A percentile compares a stretch with the other conserved stretches of the same genome.
These are phyloP conservation scores for Canariomyces notabilis DNA, from an alignment of 2,329 filamentous ascomycete genomes.

Conservation along the genomic window DNA sequence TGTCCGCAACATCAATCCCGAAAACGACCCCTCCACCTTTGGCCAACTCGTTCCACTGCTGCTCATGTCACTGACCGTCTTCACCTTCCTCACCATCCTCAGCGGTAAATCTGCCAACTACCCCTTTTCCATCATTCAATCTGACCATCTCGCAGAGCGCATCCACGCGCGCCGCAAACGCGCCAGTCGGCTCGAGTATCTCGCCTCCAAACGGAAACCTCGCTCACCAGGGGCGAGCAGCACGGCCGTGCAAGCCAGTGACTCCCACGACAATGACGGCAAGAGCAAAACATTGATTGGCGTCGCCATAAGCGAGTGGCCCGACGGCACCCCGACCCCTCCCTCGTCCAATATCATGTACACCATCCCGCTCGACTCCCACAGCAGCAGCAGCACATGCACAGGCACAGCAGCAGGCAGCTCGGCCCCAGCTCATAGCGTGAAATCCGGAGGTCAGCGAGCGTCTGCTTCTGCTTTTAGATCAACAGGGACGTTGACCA, in stretches of 20 bases:
- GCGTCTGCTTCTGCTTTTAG: no score
- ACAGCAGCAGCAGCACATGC: neutral
- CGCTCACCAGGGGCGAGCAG: no score
- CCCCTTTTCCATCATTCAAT: neutral
- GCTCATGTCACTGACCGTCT: conserved; percentile 30
- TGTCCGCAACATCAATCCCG: conserved; percentile 22
- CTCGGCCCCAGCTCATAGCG: neutral
- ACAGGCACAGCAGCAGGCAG: neutral
- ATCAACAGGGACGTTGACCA: no score
- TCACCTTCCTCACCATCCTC: conserved; percentile 29
- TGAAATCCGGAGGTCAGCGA: neutral
- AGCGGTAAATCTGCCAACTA: conserved; percentile 9
- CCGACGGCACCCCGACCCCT: neutral
- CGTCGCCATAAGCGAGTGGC: neutral
- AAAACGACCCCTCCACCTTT: conserved; percentile 32
- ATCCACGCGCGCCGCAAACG: neutral
- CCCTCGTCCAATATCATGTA: no score
- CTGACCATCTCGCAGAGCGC: neutral
- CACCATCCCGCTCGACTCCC: neutral
- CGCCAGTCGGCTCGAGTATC: neutral
- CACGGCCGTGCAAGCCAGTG: neutral
- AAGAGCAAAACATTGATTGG: neutral
- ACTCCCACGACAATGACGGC: neutral
- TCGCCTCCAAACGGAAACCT: no score
- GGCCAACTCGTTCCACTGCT: conserved; percentile 32